Conservation (phyloP, 2,329 filamentous ascomycete species). For the Claviceps fusiformis region DNA sequence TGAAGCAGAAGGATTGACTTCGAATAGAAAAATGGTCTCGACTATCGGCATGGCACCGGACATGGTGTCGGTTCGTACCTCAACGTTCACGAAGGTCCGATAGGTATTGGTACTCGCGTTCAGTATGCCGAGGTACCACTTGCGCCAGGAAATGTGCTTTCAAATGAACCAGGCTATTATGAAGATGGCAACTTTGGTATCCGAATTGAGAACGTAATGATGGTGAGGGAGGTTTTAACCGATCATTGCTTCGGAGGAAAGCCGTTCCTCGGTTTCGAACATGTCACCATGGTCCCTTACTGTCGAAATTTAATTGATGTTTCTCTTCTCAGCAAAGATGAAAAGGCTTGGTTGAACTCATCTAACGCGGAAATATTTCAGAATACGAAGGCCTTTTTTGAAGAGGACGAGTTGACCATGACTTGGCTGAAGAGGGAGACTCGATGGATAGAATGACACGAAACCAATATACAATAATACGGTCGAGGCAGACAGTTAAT, state of each 20-base stretch:
- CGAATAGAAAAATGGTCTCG: conserved; percentile 50
- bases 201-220: conserved; percentile 88
- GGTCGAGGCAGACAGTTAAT: conserved; percentile 15
- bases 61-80: conserved; percentile 91
- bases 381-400: conserved; percentile 69
- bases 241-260: conserved; percentile 84
- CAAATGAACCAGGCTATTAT: conserved; percentile 93
- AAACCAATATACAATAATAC: background rate
- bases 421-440: conserved; percentile 83
- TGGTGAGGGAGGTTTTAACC: conserved; percentile 81
- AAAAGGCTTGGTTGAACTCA: conserved; percentile 77
- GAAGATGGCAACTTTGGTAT: conserved; percentile 92
- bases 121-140: conserved; percentile 86
- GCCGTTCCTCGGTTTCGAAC: conserved; percentile 87
- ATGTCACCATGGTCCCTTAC: conserved; percentile 93
- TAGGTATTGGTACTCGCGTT: conserved; percentile 84
- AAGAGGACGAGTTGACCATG: conserved; percentile 54
- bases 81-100: conserved; percentile 95
- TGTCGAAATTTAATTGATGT: conserved; percentile 78
- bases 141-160: conserved; percentile 85
- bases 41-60: conserved; percentile 92
- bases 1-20: background rate
- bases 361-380: conserved; percentile 71
- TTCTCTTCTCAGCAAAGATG: conserved; percentile 53
- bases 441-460: conserved; percentile 24